Evolutionary conservation across 2,329 filamentous ascomycete genomes (phyloP), one percentile per base, ranked within the genome.

Genomic region (Furcasterigmium furcatum): DNA sequence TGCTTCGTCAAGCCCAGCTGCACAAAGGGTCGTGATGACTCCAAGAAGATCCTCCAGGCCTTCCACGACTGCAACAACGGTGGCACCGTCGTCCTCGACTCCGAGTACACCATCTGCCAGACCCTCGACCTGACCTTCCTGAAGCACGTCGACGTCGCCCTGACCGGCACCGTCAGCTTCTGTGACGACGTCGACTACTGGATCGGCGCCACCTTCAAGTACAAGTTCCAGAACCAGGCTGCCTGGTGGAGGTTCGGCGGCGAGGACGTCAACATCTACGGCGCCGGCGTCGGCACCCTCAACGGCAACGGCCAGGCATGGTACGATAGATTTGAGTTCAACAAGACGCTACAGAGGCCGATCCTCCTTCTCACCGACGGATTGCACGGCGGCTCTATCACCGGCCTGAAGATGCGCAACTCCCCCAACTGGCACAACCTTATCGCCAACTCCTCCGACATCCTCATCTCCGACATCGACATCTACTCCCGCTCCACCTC

Each of bases 121-220:
- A 80, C 83, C 0, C 58, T 88, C 27, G 79, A 88, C 54, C 62
- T 87, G 53, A 85, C 80, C 0, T 85, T 84, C 58, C 65, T 87
- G 16, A 69, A 80, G 36, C 68, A 79, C 51, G 72, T 88, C 24
- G 84, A 88, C 58, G 64, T 87, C 5, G 75, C 79, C 68, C 68
- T 67, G 46, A 61, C 59, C 0, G 82, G 80, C 19, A 74, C 73
- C 19, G 72, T 87, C 18, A 68, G 76, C 46, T 88, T 88, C 64
- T 79, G 76, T 45, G 76, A 83, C 42, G 80, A 88, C 57, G 83
- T 82, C 2, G 74, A 80, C 52, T 88, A 87, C 63, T 88, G 85
- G 85, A 73, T 83, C 51, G 72, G 71, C 9, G 74, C 86, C 55
- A 71, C 74, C 35, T 87, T 87, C 70, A 74, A 76, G 45, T 81